phyloP scores from a whole-genome alignment of 257 asterid genomes.

The Nicotiana otophora region DNA sequence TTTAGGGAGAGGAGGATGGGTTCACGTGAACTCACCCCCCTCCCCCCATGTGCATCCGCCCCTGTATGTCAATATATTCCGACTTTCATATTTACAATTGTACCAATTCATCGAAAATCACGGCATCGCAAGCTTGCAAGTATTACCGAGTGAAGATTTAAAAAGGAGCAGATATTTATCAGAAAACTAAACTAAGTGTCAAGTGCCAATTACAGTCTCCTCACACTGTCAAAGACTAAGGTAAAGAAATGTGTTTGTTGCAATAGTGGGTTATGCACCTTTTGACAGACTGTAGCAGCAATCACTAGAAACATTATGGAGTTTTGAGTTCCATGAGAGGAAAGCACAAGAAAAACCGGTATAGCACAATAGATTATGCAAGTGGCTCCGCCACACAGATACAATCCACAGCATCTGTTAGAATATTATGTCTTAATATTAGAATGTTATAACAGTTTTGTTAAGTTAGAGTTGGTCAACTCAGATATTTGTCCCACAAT shows the following conservation, averaged over 20 bases:
- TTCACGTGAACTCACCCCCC: too few species aligned
- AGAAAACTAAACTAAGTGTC: background rate
- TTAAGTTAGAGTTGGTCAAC: background rate
- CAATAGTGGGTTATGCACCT: background rate
- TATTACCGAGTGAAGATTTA: background rate
- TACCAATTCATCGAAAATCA: background rate
- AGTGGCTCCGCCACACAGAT: background rate
- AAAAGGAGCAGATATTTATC: background rate
- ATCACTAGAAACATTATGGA: background rate
- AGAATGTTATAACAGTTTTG: background rate
- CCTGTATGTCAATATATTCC: background rate
- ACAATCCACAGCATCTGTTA: background rate
- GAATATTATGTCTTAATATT: background rate
- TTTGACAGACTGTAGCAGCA: constrained; percentile 6
- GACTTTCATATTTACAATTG: background rate
- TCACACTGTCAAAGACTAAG: background rate
- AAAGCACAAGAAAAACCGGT: constrained; percentile 7
- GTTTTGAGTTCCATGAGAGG: background rate
- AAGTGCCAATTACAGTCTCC: background rate
- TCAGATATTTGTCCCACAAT: background rate
- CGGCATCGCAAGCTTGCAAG: background rate
- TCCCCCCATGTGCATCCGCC: too few species aligned
- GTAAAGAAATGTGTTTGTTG: background rate
- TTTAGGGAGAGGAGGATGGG: too few species aligned
- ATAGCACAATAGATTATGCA: background rate